Evolutionary conservation across 192 early-diverging fungal species (phyloP).

Genomic region (Coemansia brasiliensis): DNA sequence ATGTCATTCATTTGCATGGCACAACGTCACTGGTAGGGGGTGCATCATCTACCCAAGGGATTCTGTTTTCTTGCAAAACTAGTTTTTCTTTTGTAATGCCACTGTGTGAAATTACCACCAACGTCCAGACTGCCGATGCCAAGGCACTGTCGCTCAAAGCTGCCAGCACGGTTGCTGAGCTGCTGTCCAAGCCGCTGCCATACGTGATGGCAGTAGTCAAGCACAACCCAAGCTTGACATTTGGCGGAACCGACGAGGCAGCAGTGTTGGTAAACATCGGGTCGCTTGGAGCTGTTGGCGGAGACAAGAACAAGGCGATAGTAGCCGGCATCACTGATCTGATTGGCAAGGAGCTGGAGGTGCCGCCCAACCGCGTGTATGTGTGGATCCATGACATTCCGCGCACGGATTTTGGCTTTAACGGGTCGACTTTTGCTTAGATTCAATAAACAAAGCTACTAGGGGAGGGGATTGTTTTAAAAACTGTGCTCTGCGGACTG

Average conservation of each 20-base stretch:
- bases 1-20: too few species aligned
- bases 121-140: constrained; percentile 12
- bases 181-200: constrained; percentile 30
- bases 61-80: too few species aligned
- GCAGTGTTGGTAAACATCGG: constrained; percentile 20
- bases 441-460: neutral
- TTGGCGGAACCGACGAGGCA: constrained; percentile 24
- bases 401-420: constrained; percentile 7
- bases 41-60: too few species aligned
- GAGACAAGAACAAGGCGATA: constrained; percentile 13
- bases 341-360: constrained; percentile 12
- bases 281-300: constrained; percentile 26
- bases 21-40: too few species aligned
- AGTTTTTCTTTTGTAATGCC: constrained; percentile 12
- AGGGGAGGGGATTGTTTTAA: too few species aligned
- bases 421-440: constrained; percentile 7
- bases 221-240: constrained; percentile 13
- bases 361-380: constrained; percentile 14
- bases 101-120: constrained; percentile 17
- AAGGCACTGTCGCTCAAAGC: constrained; percentile 22
- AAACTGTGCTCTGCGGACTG: too few species aligned
- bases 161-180: constrained; percentile 14
- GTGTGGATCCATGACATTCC: constrained; percentile 22
- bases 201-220: constrained; percentile 21
- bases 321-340: constrained; percentile 19